phyloP scores from a whole-genome alignment of 805 yeast species.

The Myxozyma monticola region DNA sequence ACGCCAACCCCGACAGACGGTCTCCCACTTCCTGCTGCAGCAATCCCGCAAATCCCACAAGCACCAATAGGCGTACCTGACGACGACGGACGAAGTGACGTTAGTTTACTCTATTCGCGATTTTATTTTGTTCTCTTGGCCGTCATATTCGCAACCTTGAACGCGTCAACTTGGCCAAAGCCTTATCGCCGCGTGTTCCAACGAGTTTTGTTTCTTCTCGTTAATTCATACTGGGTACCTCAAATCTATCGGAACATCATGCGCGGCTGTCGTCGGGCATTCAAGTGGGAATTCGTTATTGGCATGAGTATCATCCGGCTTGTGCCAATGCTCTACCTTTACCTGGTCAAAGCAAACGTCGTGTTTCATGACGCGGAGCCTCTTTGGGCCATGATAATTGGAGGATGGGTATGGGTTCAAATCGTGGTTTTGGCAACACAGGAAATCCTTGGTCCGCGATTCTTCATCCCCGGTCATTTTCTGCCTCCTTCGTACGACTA shows the following conservation, averaged over 20 bases:
- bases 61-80: constrained; percentile 29
- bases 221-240: constrained; percentile 84
- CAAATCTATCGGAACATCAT: constrained; percentile 77
- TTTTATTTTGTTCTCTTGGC: constrained; percentile 56
- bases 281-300: constrained; percentile 72
- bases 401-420: constrained; percentile 63
- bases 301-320: constrained; percentile 65
- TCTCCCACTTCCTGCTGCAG: constrained; percentile 34
- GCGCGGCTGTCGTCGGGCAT: constrained; percentile 65
- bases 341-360: constrained; percentile 49
- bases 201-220: constrained; percentile 48
- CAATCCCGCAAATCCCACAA: constrained; percentile 52
- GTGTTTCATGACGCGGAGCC: constrained; percentile 73
- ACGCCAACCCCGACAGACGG: constrained; percentile 28
- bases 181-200: constrained; percentile 58
- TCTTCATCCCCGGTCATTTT: constrained; percentile 70
- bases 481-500: constrained; percentile 84
- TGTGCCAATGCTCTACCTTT: constrained; percentile 65
- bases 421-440: constrained; percentile 60
- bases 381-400: constrained; percentile 48
- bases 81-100: constrained; percentile 37
- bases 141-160: constrained; percentile 57
- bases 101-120: constrained; percentile 58
- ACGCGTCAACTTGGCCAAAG: constrained; percentile 64
- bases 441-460: constrained; percentile 71